phyloP scores from a whole-genome alignment of 2,329 filamentous ascomycete species.

The Arthrobotrys megalospora region DNA sequence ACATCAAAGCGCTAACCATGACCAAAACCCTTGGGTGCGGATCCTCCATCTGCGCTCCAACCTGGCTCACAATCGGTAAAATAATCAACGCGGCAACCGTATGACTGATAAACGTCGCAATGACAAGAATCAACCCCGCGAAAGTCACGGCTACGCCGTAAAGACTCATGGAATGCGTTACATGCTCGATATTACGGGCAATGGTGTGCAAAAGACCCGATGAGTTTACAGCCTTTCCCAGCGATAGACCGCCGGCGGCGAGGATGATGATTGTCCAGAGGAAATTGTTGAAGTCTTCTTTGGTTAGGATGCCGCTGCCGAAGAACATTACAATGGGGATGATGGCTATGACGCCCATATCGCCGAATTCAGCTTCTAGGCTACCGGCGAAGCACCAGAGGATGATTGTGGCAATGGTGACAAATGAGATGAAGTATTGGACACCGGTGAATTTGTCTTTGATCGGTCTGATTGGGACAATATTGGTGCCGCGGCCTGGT shows the following conservation, averaged over 20 bases:
- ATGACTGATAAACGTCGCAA: conserved; percentile 97
- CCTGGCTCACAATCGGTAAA: conserved; percentile 87
- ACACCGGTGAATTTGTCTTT: conserved; percentile 89
- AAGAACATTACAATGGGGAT: conserved; percentile 97
- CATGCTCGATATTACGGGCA: conserved; percentile 80
- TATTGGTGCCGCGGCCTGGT: conserved; percentile 85
- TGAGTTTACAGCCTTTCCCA: conserved; percentile 94
- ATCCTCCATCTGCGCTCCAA: conserved; percentile 86
- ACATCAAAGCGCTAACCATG: conserved; percentile 88
- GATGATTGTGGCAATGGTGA: conserved; percentile 86
- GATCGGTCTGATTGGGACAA: conserved; percentile 90
- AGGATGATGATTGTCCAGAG: conserved; percentile 99
- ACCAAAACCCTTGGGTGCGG: conserved; percentile 95
- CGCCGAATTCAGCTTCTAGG: conserved; percentile 87
- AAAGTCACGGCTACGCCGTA: conserved; percentile 92
- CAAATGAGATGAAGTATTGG: conserved; percentile 91
- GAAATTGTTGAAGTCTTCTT: conserved; percentile 99
- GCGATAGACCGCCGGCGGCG: conserved; percentile 89
- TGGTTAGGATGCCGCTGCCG: conserved; percentile 93
- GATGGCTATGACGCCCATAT: conserved; percentile 98
- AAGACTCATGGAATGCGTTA: conserved; percentile 83
- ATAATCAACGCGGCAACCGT: conserved; percentile 97
- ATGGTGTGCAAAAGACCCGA: conserved; percentile 93
- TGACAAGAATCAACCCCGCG: conserved; percentile 84
- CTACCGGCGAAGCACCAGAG: conserved; percentile 95